Percentiles rank a stretch among this genome's conserved stretches.
Conservation (phyloP, 2,329 filamentous ascomycete species). For the Alternaria rosae region DNA sequence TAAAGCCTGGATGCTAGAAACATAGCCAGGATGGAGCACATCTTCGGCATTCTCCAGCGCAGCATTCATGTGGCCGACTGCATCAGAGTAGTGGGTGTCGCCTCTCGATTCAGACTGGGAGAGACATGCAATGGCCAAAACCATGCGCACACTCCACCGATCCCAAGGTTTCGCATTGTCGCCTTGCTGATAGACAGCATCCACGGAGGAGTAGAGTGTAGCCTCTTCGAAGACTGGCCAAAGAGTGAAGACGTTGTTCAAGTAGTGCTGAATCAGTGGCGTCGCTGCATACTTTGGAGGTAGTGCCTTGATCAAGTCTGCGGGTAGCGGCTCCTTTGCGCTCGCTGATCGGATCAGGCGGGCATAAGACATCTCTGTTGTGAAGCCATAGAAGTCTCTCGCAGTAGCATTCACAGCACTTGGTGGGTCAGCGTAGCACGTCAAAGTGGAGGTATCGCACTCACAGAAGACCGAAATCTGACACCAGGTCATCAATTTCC, state of each 20-base stretch:
- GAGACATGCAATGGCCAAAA: constrained; percentile 81
- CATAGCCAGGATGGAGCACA: constrained; percentile 84
- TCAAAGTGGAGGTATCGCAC: constrained; percentile 37
- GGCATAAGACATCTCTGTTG: constrained; percentile 90
- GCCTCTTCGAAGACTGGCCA: constrained; percentile 86
- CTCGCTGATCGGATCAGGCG: constrained; percentile 85
- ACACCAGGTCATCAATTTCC: constrained; percentile 89
- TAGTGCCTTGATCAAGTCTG: constrained; percentile 65
- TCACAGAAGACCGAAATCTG: constrained; percentile 90
- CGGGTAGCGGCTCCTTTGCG: constrained; percentile 74
- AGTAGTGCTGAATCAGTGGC: constrained; percentile 79
- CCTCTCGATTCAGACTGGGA: constrained; percentile 73
- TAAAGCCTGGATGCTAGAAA: constrained; percentile 85
- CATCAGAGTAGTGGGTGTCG: constrained; percentile 69
- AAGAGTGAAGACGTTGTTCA: constrained; percentile 80
- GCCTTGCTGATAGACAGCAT: constrained; percentile 78
- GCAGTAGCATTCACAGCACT: constrained; percentile 95
- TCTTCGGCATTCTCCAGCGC: constrained; percentile 81
- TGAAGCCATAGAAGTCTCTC: constrained; percentile 88
- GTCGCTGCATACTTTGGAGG: constrained; percentile 74
- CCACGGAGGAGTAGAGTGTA: constrained; percentile 76
- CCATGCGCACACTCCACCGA: constrained; percentile 87
- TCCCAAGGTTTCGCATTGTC: constrained; percentile 71
- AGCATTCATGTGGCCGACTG: constrained; percentile 66
- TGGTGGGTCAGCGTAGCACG: constrained; percentile 14